Percentiles rank a stretch among this genome's conserved stretches.
These are phyloP conservation scores for Phytopythium kandeliae DNA, from an alignment of 352 stramenopile species.

Conservation along the genomic window DNA sequence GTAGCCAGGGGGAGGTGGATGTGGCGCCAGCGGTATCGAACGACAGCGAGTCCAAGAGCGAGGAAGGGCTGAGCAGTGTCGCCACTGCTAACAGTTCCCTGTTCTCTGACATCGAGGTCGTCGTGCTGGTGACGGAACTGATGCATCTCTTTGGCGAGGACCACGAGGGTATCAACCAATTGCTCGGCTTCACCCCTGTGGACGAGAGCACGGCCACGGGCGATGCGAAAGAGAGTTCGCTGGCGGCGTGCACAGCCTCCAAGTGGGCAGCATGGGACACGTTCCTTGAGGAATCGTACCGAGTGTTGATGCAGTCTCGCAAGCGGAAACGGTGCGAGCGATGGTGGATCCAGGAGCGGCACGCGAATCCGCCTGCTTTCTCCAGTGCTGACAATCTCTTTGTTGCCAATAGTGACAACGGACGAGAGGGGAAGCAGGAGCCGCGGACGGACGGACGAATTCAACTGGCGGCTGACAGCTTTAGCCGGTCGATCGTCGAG, in stretches of 20 bases:
- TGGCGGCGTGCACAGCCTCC: conserved; percentile 6
- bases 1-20: not conserved
- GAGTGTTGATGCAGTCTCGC: not conserved
- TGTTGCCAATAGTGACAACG: too few species aligned
- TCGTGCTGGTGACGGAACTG: conserved; percentile 19
- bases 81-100: not conserved
- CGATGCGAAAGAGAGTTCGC: not conserved
- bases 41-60: conserved; percentile 5
- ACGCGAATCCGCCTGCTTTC: too few species aligned
- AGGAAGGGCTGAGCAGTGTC: not conserved
- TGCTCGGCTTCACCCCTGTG: conserved; percentile 10
- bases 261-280: conserved; percentile 23
- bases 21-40: not conserved
- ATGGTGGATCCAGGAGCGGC: too few species aligned
- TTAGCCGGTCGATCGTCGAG: not conserved
- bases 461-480: not conserved
- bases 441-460: not conserved
- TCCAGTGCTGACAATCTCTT: too few species aligned
- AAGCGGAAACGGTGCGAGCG: conserved; percentile 1
- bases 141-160: conserved; percentile 23
- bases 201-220: not conserved
- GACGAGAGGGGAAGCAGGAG: not conserved
- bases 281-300: conserved; percentile 10
- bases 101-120: conserved; percentile 12
- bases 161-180: conserved; percentile 14